These are phyloP conservation scores for Ogataea dorogensis DNA, from an alignment of 805 yeast genomes.

Conservation along the genomic window DNA sequence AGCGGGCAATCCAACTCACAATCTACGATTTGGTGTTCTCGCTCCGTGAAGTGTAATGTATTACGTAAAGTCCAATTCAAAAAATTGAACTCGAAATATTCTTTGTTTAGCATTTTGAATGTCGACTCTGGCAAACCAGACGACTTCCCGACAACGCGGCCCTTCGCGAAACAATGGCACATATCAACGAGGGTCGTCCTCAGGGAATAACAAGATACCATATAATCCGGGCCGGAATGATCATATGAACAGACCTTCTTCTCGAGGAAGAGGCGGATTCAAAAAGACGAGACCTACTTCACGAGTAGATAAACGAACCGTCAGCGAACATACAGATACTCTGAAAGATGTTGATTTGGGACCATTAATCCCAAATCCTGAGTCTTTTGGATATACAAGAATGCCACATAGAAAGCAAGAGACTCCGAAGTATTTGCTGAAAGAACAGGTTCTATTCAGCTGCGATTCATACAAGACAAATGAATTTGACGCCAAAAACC, in stretches of 20 bases:
- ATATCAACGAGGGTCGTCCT: slow-evolving; percentile 2
- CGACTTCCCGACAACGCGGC: slow-evolving; percentile 4
- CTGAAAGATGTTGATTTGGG: slow-evolving; percentile 26
- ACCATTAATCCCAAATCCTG: slow-evolving; percentile 29
- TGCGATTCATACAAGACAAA: slow-evolving; percentile 33
- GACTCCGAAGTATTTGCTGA: slow-evolving; percentile 33
- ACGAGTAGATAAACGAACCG: slow-evolving; percentile 5
- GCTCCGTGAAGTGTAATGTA: slow-evolving; percentile 4
- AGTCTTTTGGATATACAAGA: slow-evolving; percentile 28
- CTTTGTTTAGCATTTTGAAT: slow-evolving; percentile 3
- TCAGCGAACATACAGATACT: background rate
- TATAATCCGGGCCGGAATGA: slow-evolving; percentile 8
- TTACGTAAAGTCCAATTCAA: background rate
- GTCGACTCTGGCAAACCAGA: slow-evolving; percentile 15
- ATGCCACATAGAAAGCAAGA: slow-evolving; percentile 18
- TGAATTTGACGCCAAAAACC: slow-evolving; percentile 78
- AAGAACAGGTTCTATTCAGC: slow-evolving; percentile 38
- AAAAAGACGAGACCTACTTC: slow-evolving; percentile 4
- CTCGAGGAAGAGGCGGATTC: slow-evolving; percentile 8
- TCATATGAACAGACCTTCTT: background rate
- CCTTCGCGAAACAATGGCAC: slow-evolving; percentile 2
- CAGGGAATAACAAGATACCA: slow-evolving; percentile 3
- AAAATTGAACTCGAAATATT: slow-evolving; percentile 1
- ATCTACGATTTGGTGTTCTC: slow-evolving; percentile 34
- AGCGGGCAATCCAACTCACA: slow-evolving; percentile 32